phyloP scores from a whole-genome alignment of 2,329 filamentous ascomycete genomes.

The Phialophora expanda region DNA sequence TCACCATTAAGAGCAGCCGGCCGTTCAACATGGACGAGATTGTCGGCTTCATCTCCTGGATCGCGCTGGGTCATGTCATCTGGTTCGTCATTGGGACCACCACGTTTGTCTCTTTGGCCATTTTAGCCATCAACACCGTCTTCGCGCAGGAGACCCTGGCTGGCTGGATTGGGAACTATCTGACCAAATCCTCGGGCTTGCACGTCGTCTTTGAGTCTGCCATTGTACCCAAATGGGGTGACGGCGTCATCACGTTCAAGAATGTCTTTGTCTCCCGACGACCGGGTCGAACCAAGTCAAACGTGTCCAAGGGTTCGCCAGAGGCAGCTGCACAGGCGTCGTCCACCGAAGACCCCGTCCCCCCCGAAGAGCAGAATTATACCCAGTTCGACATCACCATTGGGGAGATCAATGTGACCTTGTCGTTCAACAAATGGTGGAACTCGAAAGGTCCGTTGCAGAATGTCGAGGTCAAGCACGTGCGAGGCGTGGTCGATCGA shows the following conservation, averaged over 20 bases:
- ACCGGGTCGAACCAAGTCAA: constrained; percentile 76
- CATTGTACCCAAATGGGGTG: constrained; percentile 93
- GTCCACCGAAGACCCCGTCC: constrained; percentile 63
- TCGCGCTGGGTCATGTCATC: constrained; percentile 87
- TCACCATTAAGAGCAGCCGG: constrained; percentile 88
- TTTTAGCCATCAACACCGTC: constrained; percentile 92
- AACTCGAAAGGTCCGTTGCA: constrained; percentile 90
- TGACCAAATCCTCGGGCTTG: constrained; percentile 90
- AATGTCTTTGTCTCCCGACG: constrained; percentile 95
- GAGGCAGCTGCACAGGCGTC: constrained; percentile 82
- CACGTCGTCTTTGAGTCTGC: constrained; percentile 97
- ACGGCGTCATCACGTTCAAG: constrained; percentile 93
- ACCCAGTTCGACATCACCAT: constrained; percentile 97
- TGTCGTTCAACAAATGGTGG: constrained; percentile 99
- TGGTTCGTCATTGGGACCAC: constrained; percentile 98
- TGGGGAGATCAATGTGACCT: constrained; percentile 90
- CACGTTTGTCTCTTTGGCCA: constrained; percentile 91
- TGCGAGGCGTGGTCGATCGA: constrained; percentile 88
- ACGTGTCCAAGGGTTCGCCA: constrained; percentile 91
- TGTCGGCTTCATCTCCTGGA: constrained; percentile 93
- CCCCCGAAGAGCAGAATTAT: constrained; percentile 86
- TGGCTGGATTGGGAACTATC: constrained; percentile 90
- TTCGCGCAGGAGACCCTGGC: constrained; percentile 96
- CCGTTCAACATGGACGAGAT: constrained; percentile 98
- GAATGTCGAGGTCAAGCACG: constrained; percentile 91